phyloP scores from a whole-genome alignment of 192 early-diverging fungal genomes.

The Umbelopsis isabellina region DNA sequence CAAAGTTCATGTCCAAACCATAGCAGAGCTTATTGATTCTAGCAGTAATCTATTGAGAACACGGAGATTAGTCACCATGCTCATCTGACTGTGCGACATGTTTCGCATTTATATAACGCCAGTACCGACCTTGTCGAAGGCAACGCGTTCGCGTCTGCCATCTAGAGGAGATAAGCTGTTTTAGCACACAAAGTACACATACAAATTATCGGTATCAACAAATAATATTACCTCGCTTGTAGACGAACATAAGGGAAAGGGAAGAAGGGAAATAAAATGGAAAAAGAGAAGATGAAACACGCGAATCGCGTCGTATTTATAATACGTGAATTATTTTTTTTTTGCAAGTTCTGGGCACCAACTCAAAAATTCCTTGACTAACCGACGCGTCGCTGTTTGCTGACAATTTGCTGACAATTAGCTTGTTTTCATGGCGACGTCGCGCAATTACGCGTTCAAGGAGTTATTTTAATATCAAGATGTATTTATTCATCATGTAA shows the following conservation, averaged over 20 bases:
- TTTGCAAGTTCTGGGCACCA: not conserved
- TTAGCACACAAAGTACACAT: not conserved
- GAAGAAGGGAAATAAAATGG: constrained; percentile 3
- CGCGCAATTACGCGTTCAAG: too few relatives aligned
- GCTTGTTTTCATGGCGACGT: too few relatives aligned
- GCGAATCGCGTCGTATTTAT: constrained; percentile 9
- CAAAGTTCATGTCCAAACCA: constrained; percentile 92
- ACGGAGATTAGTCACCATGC: not conserved
- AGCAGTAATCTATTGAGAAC: constrained; percentile 65
- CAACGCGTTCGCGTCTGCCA: constrained; percentile 89
- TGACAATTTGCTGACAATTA: too few relatives aligned
- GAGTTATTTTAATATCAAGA: too few relatives aligned
- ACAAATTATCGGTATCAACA: not conserved
- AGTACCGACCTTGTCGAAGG: constrained; percentile 88
- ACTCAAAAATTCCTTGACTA: too few relatives aligned
- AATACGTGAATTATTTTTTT: not conserved
- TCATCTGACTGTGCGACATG: not conserved
- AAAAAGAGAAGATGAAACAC: constrained; percentile 12
- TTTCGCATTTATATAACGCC: not conserved
- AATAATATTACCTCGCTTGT: constrained; percentile 39
- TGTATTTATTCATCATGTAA: too few relatives aligned
- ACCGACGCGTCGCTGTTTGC: too few relatives aligned
- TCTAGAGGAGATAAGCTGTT: constrained; percentile 46
- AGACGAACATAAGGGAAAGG: constrained; percentile 40
- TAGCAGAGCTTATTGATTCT: constrained; percentile 97